These are phyloP conservation scores for Sphenostylis stenocarpa DNA, from an alignment of 306 rosid species.

Conservation along the genomic window DNA sequence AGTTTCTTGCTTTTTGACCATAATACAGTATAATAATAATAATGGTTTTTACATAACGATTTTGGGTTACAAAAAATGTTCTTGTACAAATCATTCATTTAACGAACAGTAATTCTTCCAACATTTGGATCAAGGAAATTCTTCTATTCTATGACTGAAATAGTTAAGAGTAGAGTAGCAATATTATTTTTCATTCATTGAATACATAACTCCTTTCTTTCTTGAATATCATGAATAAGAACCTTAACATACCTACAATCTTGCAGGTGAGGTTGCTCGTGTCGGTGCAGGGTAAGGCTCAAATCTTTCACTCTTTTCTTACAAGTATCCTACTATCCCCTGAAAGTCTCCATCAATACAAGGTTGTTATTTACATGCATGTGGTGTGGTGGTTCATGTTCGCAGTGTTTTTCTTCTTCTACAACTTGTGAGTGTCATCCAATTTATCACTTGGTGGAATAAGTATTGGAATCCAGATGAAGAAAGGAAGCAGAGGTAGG, in stretches of 20 bases:
- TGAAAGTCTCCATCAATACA: not conserved
- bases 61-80: not conserved
- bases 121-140: not conserved
- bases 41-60: not conserved
- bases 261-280: constrained; percentile 86
- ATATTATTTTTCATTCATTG: not conserved
- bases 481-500: constrained; percentile 76
- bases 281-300: constrained; percentile 80
- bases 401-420: constrained; percentile 44
- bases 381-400: constrained; percentile 6
- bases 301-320: not conserved
- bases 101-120: not conserved
- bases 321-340: not conserved
- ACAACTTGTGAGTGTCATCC: constrained; percentile 79
- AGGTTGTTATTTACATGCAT: not conserved
- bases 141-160: not conserved
- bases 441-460: constrained; percentile 87
- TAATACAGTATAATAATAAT: not conserved
- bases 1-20: not conserved
- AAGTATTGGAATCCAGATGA: constrained; percentile 80
- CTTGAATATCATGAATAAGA: constrained; percentile 3
- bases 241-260: not conserved
- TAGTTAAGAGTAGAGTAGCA: not conserved
- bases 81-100: not conserved
- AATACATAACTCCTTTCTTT: not conserved